Percentiles rank a stretch among this genome's conserved stretches.
phyloP scores from a whole-genome alignment of 2,329 filamentous ascomycete genomes.

The Juglanconis juglandina region DNA sequence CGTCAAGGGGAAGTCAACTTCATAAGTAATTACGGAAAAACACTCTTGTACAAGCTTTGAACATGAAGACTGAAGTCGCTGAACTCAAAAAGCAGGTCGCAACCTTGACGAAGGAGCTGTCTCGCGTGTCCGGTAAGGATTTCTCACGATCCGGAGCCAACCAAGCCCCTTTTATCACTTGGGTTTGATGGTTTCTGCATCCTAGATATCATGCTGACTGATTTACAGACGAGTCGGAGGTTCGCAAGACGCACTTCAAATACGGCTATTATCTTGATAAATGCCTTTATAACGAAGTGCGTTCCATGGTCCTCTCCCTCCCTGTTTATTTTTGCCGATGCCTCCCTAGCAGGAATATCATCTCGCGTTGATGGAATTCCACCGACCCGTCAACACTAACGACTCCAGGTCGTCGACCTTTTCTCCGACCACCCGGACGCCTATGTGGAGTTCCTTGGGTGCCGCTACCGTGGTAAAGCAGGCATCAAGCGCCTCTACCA shows the following conservation, averaged over 20 bases:
- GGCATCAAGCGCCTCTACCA: slow-evolving; percentile 51
- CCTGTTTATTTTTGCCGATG: not conserved
- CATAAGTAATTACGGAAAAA: no score
- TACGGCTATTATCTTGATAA: slow-evolving; percentile 60
- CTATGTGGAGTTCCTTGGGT: slow-evolving; percentile 54
- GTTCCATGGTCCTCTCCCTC: not conserved
- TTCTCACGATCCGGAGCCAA: not conserved
- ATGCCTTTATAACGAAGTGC: slow-evolving; percentile 53
- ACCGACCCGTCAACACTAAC: no score
- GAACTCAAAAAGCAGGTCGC: slow-evolving; percentile 36
- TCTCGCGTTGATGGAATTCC: no score
- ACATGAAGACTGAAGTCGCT: slow-evolving; percentile 32
- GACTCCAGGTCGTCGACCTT: slow-evolving; percentile 40
- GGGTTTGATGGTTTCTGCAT: not conserved
- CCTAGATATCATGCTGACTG: not conserved
- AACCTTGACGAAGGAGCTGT: slow-evolving; percentile 32
- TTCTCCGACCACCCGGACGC: slow-evolving; percentile 51
- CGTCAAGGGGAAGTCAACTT: no score
- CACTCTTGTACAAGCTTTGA: not conserved
- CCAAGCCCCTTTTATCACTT: no score
- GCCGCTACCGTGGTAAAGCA: slow-evolving; percentile 48
- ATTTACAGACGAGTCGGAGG: slow-evolving; percentile 46
- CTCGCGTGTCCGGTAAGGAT: slow-evolving; percentile 28
- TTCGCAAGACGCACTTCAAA: slow-evolving; percentile 54
- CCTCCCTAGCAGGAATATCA: slow-evolving; percentile 19